Evolutionary conservation across 2,329 filamentous ascomycete species (phyloP), one percentile per base, ranked within the genome.

Genomic region (Pseudocercospora ulei): DNA sequence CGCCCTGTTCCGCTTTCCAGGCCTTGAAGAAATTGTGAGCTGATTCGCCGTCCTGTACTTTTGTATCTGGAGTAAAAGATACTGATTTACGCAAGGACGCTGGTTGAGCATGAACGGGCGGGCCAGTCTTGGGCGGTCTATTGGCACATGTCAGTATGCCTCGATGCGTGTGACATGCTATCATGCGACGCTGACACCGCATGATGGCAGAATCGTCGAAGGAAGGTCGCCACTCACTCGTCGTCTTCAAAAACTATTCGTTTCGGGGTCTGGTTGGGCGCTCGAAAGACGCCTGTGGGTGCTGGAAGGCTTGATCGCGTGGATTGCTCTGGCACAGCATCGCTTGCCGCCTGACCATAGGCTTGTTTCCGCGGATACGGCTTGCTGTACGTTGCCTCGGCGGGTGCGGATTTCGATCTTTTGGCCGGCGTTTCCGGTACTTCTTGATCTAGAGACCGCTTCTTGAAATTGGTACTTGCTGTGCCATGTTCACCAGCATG

Each of bases 11-110:
- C 22, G 54, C 49, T 3, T 47, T 62, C 70, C 70, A 74, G 40
- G 65, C 60, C 45, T 68, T 67, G 59, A 71, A 72, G 23, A 71
- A 58, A 31, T 67, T 62, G 41, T 69, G 66, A 33, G 66, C 66
- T 39, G 66, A 73, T 43, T 69, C 66, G 12, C 70, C 73, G 56
- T 79, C 74, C 29, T 68, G 59, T 4, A 58, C 62, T 54, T 80
- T 79, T 2, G 75, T 76, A 35, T 78, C 76, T 5, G 72, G 65
- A 1, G 76, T 72, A 55, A 82, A 81, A 1, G 74, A 71, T 5
- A 82, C 77, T 3, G 72, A 75, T 56, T 80, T 79, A 13, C 55
- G 50, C 5, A 39, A 36, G 12, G 27, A 39, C 8, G 39, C 30
- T 35, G 42, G 39, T 13, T 30, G 44, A 28, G 27, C 20, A 6